A percentile compares a stretch with the other conserved stretches of the same genome.
phyloP scores from a whole-genome alignment of 2,329 filamentous ascomycete genomes.

The Didymella segeticola region DNA sequence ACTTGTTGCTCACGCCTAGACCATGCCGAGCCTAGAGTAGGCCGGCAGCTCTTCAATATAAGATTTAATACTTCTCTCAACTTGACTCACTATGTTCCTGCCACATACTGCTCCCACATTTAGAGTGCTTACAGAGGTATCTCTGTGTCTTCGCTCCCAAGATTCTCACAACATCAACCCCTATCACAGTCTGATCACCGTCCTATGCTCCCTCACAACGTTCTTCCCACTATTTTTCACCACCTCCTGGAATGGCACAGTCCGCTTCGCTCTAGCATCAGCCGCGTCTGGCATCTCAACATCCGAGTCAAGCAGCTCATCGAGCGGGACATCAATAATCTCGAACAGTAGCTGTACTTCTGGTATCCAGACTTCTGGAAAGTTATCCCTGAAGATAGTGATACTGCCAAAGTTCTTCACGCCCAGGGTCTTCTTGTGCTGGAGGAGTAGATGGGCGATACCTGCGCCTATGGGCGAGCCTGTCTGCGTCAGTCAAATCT shows the following conservation, averaged over 20 bases:
- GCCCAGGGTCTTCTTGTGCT: constrained; percentile 18
- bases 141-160: too few relatives aligned
- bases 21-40: constrained; percentile 10
- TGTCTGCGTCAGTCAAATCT: too few relatives aligned
- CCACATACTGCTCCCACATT: too few relatives aligned
- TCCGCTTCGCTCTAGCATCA: neutral
- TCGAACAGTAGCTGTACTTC: constrained; percentile 5
- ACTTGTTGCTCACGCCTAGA: constrained; percentile 25
- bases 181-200: neutral
- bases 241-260: neutral
- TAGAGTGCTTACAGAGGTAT: too few relatives aligned
- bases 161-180: neutral
- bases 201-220: neutral
- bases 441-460: constrained; percentile 10
- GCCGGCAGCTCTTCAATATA: constrained; percentile 22
- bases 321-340: constrained; percentile 1
- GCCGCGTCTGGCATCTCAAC: neutral
- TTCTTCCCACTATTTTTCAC: neutral
- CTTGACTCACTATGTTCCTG: too few relatives aligned
- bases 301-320: neutral
- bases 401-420: constrained; percentile 6
- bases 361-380: neutral
- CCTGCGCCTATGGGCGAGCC: constrained; percentile 16
- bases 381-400: constrained; percentile 13
- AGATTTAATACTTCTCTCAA: constrained; percentile 26